A percentile compares a stretch with the other conserved stretches of the same genome.
Conservation (phyloP, 495 filamentous ascomycete species). For the Xylaria nigripes region DNA sequence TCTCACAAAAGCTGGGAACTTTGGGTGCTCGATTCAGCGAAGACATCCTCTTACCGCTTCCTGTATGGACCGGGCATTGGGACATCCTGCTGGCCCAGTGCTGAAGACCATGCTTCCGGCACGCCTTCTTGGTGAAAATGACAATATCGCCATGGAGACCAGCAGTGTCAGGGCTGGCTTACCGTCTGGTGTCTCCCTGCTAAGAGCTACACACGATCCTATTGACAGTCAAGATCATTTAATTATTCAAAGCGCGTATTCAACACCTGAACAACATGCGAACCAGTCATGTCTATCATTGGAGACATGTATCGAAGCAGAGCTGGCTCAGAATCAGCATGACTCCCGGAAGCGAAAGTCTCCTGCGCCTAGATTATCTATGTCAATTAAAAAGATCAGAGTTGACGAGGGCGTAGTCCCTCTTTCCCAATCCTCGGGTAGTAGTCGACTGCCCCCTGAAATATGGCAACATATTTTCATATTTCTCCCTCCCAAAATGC, state of each 20-base stretch:
- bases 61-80: background rate
- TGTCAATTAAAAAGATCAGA: constrained; percentile 31
- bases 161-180: background rate
- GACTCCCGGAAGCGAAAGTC: constrained; percentile 35
- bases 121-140: background rate
- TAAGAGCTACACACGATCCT: background rate
- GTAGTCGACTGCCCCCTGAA: constrained; percentile 35
- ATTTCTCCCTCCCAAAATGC: constrained; percentile 41
- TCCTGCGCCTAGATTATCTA: constrained; percentile 8
- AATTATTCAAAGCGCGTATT: background rate
- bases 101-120: background rate
- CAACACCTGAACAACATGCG: background rate
- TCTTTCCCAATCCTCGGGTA: constrained; percentile 23
- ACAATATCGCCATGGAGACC: background rate
- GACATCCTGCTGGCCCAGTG: background rate
- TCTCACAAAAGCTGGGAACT: background rate
- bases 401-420: constrained; percentile 19
- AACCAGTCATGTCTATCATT: background rate
- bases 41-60: background rate
- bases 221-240: background rate
- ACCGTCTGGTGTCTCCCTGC: background rate
- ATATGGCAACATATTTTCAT: constrained; percentile 51
- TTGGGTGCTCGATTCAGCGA: background rate
- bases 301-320: background rate
- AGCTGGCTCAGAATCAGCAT: background rate